Conservation (phyloP, 306 rosid genomes). For the Cicer cuneatum region DNA sequence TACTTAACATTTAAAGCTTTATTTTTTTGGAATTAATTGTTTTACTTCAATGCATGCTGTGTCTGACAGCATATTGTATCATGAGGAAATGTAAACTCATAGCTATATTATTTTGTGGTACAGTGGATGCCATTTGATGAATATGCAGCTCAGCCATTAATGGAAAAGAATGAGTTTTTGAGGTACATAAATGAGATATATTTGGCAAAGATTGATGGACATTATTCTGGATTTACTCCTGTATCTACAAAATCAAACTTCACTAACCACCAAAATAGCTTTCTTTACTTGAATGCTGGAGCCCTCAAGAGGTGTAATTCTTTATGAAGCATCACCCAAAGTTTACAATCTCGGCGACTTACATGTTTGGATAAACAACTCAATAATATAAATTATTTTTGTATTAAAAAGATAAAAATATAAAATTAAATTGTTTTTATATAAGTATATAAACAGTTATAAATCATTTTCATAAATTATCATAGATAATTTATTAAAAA, state of each 20-base stretch:
- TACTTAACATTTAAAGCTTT: not conserved
- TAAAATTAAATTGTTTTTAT: no score
- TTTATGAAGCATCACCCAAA: constrained; percentile 23
- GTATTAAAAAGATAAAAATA: no score
- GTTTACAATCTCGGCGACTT: not conserved
- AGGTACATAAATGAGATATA: constrained; percentile 54
- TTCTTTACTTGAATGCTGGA: constrained; percentile 57
- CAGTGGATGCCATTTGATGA: constrained; percentile 93
- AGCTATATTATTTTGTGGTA: constrained; percentile 40
- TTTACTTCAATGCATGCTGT: constrained; percentile 5
- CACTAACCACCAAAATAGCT: constrained; percentile 38
- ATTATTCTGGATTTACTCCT: constrained; percentile 68
- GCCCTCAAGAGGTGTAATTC: constrained; percentile 52
- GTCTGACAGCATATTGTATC: not conserved
- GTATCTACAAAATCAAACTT: constrained; percentile 43
- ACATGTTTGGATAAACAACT: no score
- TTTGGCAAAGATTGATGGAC: constrained; percentile 58
- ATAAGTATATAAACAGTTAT: no score
- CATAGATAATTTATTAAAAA: no score
- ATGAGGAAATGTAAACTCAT: constrained; percentile 18
- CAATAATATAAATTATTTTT: no score
- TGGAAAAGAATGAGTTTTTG: constrained; percentile 54
- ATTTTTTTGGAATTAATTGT: not conserved
- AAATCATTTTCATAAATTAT: no score
- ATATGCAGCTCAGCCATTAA: constrained; percentile 62